phyloP scores from a whole-genome alignment of 768 basidiomycete species.

The Tylopilus rubrobrunneus region DNA sequence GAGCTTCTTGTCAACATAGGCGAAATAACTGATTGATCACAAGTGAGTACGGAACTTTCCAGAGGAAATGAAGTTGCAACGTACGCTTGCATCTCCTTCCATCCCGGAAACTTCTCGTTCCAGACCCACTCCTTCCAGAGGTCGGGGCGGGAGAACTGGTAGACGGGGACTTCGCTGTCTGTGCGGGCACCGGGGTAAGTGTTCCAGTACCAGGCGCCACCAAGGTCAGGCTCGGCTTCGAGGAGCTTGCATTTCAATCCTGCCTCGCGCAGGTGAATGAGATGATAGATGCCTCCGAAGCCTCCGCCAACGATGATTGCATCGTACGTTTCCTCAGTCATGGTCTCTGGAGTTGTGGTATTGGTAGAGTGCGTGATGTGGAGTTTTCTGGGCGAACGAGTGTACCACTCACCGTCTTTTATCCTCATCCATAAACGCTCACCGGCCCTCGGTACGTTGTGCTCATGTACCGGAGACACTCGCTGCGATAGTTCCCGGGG shows the following conservation, averaged over 20 bases:
- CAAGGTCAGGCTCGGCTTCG: constrained; percentile 9
- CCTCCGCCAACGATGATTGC: not conserved
- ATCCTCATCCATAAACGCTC: not conserved
- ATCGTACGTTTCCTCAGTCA: constrained; percentile 6
- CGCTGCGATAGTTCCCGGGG: not conserved
- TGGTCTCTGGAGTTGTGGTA: not conserved
- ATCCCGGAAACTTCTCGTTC: constrained; percentile 11
- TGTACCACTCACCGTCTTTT: not conserved
- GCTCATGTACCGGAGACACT: not conserved
- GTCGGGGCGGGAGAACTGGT: constrained; percentile 8
- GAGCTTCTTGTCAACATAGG: no score
- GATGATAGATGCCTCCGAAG: constrained; percentile 7
- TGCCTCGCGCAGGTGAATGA: constrained; percentile 5
- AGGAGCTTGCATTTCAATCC: constrained; percentile 10
- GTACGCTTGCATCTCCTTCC: constrained; percentile 10
- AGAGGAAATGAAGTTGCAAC: not conserved
- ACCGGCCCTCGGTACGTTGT: not conserved
- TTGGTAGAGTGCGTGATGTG: not conserved
- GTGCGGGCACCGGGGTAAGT: constrained; percentile 12
- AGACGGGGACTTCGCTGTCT: constrained; percentile 8
- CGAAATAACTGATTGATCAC: no score
- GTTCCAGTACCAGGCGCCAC: constrained; percentile 17
- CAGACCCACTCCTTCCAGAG: constrained; percentile 13
- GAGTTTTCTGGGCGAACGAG: not conserved
- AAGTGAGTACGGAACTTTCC: not conserved